Percentiles rank a stretch among this genome's conserved stretches.
phyloP scores from a whole-genome alignment of 345 rosid genomes.

The Excoecaria cochinchinensis region DNA sequence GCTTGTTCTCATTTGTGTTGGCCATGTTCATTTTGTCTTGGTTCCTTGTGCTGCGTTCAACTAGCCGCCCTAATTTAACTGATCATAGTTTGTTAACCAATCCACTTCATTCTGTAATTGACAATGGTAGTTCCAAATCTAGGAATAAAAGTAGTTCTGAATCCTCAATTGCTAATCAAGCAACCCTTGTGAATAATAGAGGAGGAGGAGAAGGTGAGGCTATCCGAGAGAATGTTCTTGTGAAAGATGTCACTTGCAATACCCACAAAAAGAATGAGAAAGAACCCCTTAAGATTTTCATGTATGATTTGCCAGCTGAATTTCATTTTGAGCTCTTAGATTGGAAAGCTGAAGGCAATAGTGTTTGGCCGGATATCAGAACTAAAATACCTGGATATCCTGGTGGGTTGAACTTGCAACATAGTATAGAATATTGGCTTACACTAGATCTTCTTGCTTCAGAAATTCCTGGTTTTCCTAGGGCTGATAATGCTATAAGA shows the following conservation, averaged over 20 bases:
- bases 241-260: conserved; percentile 19
- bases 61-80: conserved; percentile 42
- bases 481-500: conserved; percentile 55
- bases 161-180: conserved; percentile 26
- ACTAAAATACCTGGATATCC: conserved; percentile 62
- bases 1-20: conserved; percentile 41
- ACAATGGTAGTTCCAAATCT: conserved; percentile 25
- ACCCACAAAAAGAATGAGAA: conserved; percentile 6
- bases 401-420: conserved; percentile 93
- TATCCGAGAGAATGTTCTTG: conserved; percentile 10
- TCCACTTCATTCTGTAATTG: conserved; percentile 27
- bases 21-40: conserved; percentile 63
- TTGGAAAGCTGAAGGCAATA: conserved; percentile 57
- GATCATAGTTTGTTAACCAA: conserved; percentile 34
- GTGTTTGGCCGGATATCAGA: conserved; percentile 80
- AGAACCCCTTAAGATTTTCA: conserved; percentile 60
- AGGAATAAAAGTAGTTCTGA: conserved; percentile 18
- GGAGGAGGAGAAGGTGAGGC: conserved; percentile 26
- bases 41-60: conserved; percentile 61
- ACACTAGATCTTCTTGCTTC: conserved; percentile 85
- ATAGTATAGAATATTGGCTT: conserved; percentile 93
- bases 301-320: conserved; percentile 88
- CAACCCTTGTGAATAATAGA: conserved; percentile 31
- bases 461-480: conserved; percentile 47
- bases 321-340: conserved; percentile 80